A percentile compares a stretch with the other conserved stretches of the same genome.
Conservation (phyloP, 805 yeast genomes). For the Tetrapisispora pingtungensis region DNA sequence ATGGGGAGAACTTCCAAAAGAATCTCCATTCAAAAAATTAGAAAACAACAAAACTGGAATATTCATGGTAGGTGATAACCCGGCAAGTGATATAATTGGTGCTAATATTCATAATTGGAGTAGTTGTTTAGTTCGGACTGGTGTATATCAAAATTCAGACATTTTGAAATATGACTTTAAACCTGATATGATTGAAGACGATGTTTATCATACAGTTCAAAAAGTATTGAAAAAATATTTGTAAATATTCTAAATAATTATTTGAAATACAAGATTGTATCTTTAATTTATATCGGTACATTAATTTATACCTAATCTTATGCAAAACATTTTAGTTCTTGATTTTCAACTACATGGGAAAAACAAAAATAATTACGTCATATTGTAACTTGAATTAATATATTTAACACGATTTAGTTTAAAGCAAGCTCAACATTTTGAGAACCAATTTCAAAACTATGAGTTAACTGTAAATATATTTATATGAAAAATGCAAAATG, state of each 20-base stretch:
- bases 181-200: slow-evolving; percentile 42
- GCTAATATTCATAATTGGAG: slow-evolving; percentile 87
- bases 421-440: no score
- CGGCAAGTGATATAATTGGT: slow-evolving; percentile 84
- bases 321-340: not conserved
- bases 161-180: slow-evolving; percentile 28
- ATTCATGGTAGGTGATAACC: slow-evolving; percentile 96
- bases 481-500: no score
- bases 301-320: not conserved
- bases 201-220: slow-evolving; percentile 44
- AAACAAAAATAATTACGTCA: no score
- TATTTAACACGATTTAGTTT: no score
- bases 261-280: not conserved
- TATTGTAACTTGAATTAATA: no score
- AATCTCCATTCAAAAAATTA: slow-evolving; percentile 34
- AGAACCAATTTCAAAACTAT: no score
- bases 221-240: slow-evolving; percentile 12
- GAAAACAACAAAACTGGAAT: slow-evolving; percentile 31
- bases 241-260: not conserved
- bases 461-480: no score
- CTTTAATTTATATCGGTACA: no score
- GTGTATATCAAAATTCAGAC: slow-evolving; percentile 62
- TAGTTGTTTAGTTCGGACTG: slow-evolving; percentile 73
- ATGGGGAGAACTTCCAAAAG: slow-evolving; percentile 33
- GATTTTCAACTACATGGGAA: no score